Conservation (phyloP, 1,284 basidiomycete genomes). For the Apiotrichum brassicae region DNA sequence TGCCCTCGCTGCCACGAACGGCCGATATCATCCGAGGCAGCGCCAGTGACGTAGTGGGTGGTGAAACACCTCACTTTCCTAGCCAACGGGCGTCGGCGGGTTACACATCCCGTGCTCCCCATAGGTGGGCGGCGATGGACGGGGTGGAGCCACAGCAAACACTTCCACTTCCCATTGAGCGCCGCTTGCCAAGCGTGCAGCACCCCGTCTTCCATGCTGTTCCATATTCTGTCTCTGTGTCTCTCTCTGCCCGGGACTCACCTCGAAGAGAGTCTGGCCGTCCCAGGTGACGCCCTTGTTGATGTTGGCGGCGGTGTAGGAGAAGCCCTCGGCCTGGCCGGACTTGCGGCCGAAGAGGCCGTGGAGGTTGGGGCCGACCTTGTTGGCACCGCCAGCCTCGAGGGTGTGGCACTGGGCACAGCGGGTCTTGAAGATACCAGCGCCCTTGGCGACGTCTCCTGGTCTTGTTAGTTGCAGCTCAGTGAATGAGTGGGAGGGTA, state of each 20-base stretch:
- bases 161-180: no score
- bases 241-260: constrained; percentile 13
- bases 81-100: no score
- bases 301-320: constrained; percentile 92
- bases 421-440: constrained; percentile 69
- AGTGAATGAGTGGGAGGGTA: no score
- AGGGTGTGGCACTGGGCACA: constrained; percentile 97
- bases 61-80: no score
- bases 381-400: constrained; percentile 61
- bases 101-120: no score
- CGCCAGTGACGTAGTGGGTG: no score
- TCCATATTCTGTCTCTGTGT: neutral
- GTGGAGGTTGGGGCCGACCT: constrained; percentile 89
- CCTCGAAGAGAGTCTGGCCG: constrained; percentile 42
- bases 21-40: no score
- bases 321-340: constrained; percentile 78
- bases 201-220: no score
- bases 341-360: constrained; percentile 83
- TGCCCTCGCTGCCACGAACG: no score
- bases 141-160: no score
- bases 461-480: constrained; percentile 9
- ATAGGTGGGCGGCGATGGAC: no score
- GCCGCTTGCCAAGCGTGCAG: no score
- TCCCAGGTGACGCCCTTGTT: constrained; percentile 86
- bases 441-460: constrained; percentile 87